Conservation (phyloP, 495 filamentous ascomycete genomes). For the Aspergillus coremiiformis region DNA sequence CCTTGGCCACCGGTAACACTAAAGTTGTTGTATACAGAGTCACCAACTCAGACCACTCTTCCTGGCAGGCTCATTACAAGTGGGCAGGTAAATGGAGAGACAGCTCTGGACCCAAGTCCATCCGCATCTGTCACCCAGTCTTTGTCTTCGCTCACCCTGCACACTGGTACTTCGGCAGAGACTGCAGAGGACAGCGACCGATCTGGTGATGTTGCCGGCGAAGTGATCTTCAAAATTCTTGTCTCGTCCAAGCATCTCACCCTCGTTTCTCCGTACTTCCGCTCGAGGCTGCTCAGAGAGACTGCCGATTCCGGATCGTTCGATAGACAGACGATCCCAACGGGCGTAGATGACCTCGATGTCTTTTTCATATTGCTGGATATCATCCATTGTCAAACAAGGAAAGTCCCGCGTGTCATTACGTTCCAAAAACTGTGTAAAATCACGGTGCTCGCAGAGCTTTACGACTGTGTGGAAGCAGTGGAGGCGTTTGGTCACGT, state of each 20-base stretch:
- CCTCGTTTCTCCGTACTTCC: slow-evolving; percentile 37
- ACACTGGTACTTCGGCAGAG: background rate
- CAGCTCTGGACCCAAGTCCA: background rate
- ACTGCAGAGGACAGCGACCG: background rate
- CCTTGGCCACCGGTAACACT: background rate
- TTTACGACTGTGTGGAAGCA: slow-evolving; percentile 39
- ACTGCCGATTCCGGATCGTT: slow-evolving; percentile 4
- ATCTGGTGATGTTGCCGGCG: background rate
- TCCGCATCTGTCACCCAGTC: background rate
- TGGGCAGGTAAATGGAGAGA: background rate
- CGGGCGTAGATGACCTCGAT: slow-evolving; percentile 23
- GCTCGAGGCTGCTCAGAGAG: background rate
- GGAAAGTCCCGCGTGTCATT: slow-evolving; percentile 31
- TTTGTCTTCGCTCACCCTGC: background rate
- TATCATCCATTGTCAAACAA: slow-evolving; percentile 38
- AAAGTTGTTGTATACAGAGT: background rate
- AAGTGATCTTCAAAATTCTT: slow-evolving; percentile 11
- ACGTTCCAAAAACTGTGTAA: slow-evolving; percentile 36
- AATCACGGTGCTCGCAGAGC: slow-evolving; percentile 42
- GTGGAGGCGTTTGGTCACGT: slow-evolving; percentile 34
- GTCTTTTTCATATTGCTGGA: slow-evolving; percentile 41
- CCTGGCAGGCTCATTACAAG: background rate
- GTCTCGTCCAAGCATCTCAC: slow-evolving; percentile 42
- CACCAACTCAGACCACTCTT: background rate
- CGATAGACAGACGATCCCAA: slow-evolving; percentile 5